These are phyloP conservation scores for Pilaira anomala DNA, from an alignment of 192 early-diverging fungal species.

Conservation along the genomic window DNA sequence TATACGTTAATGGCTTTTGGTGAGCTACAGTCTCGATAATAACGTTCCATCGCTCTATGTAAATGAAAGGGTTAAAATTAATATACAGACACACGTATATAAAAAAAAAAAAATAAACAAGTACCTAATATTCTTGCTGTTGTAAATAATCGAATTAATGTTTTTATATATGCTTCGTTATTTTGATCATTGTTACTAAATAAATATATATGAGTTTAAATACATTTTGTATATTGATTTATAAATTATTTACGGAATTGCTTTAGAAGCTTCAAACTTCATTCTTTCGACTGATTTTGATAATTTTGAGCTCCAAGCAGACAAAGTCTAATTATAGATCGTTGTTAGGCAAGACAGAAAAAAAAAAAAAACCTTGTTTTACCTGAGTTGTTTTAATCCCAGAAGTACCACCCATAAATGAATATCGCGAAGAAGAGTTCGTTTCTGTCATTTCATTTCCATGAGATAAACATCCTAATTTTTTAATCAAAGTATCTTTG, in stretches of 20 bases:
- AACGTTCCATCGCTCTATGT: neutral
- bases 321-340: conserved; percentile 3
- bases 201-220: neutral
- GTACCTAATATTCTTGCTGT: conserved; percentile 11
- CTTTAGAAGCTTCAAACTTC: conserved; percentile 2
- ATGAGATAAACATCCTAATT: neutral
- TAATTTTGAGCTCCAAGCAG: conserved; percentile 1
- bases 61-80: neutral
- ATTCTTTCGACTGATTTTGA: conserved; percentile 16
- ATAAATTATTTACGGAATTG: neutral
- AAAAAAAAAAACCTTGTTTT: neutral
- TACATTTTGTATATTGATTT: neutral
- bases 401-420: neutral
- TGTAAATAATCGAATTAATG: conserved; percentile 8
- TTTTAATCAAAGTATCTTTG: neutral
- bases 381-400: conserved; percentile 9
- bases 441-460: neutral
- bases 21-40: neutral
- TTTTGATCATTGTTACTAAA: neutral
- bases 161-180: conserved; percentile 7
- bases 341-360: neutral
- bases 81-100: neutral
- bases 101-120: too few species aligned
- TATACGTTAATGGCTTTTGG: neutral
- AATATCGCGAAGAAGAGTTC: neutral